phyloP scores from a whole-genome alignment of 331 rosid species.

The Stylosanthes scabra region DNA sequence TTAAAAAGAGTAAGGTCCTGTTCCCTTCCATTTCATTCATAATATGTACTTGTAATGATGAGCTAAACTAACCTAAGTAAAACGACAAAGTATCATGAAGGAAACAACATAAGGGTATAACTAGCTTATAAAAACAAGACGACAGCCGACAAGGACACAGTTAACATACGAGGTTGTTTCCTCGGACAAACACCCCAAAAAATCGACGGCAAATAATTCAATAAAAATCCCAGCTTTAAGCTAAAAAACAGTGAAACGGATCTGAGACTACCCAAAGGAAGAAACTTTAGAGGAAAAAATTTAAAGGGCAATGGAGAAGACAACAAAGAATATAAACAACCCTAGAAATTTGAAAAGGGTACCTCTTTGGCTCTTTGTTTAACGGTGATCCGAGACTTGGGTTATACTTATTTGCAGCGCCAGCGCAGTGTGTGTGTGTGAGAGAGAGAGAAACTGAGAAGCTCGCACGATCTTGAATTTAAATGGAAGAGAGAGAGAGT shows the following conservation, averaged over 20 bases:
- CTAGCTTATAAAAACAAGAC: conserved; percentile 6
- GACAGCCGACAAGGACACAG: neutral
- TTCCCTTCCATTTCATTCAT: conserved; percentile 26
- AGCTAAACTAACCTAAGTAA: neutral
- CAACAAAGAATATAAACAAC: conserved; percentile 25
- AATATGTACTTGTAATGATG: conserved; percentile 7
- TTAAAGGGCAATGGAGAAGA: neutral
- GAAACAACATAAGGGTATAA: neutral
- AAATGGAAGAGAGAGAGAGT: conserved; percentile 36
- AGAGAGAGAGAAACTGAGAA: conserved; percentile 1
- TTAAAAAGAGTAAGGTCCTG: conserved; percentile 29
- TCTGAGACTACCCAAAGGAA: conserved; percentile 40
- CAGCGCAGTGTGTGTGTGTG: neutral
- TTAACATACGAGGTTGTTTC: conserved; percentile 9
- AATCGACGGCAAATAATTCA: conserved; percentile 5
- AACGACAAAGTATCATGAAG: conserved; percentile 21
- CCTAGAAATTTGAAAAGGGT: conserved; percentile 42
- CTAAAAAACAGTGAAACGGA: conserved; percentile 37
- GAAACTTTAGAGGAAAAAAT: neutral
- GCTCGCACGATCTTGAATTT: conserved; percentile 14
- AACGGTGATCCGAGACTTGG: conserved; percentile 24
- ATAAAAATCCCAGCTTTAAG: conserved; percentile 20
- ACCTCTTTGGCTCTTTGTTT: neutral
- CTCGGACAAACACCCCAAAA: conserved; percentile 31
- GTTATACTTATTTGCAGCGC: neutral